Percentiles rank a stretch among this genome's conserved stretches.
phyloP scores from a whole-genome alignment of 2,329 filamentous ascomycete genomes.

The Epichloe amarillans region DNA sequence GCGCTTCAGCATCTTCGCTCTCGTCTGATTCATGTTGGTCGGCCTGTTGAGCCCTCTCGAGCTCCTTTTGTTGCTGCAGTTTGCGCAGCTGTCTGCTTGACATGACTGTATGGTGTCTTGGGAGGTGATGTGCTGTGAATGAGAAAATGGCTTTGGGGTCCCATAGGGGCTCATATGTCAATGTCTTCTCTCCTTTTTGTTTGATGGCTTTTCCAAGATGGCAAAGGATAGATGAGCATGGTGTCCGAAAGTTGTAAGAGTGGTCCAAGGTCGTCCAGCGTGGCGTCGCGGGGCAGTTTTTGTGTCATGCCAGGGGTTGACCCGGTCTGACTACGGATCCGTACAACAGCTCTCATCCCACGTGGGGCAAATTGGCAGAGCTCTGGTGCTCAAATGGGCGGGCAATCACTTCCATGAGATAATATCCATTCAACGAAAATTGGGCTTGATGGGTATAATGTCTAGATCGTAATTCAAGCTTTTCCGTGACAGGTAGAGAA shows the following conservation, averaged over 20 bases:
- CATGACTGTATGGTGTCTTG: slow-evolving; percentile 20
- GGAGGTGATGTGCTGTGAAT: no score
- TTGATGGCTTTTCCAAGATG: no score
- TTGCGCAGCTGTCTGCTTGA: slow-evolving; percentile 39
- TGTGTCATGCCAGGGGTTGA: slow-evolving; percentile 5
- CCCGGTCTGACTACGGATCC: no score
- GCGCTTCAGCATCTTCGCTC: slow-evolving; percentile 18
- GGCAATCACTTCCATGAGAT: background rate
- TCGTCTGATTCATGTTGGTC: slow-evolving; percentile 12
- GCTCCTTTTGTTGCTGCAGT: slow-evolving; percentile 36
- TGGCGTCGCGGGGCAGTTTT: background rate
- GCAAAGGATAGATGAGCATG: background rate
- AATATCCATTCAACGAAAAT: background rate
- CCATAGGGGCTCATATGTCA: background rate
- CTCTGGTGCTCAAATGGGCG: background rate
- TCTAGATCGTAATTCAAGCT: background rate
- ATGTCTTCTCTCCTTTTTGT: background rate
- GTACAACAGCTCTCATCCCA: no score
- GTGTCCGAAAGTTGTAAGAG: background rate
- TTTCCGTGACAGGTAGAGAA: background rate
- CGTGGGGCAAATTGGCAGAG: no score
- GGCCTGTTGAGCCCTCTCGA: slow-evolving; percentile 17
- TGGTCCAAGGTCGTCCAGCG: background rate
- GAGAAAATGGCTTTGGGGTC: background rate
- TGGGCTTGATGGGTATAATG: background rate